A percentile compares a stretch with the other conserved stretches of the same genome.
phyloP scores from a whole-genome alignment of 352 stramenopile genomes.

The Phytopythium chamaehyphon region DNA sequence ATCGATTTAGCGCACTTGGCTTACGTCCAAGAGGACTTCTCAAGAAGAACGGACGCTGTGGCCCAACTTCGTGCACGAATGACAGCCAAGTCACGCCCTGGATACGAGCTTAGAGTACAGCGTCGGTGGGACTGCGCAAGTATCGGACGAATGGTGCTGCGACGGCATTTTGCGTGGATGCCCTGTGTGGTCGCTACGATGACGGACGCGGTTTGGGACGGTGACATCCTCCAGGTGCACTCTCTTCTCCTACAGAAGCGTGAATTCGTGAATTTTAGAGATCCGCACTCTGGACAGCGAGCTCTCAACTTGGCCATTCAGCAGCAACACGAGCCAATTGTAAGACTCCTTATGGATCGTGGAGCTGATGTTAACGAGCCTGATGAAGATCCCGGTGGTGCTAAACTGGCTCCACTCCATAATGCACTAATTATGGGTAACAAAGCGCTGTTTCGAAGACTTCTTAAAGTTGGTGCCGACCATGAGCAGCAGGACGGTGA shows the following conservation, averaged over 20 bases:
- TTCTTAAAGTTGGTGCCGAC: constrained; percentile 53
- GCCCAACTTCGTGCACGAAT: constrained; percentile 54
- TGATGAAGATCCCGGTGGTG: constrained; percentile 29
- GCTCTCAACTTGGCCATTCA: constrained; percentile 75
- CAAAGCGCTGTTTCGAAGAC: constrained; percentile 58
- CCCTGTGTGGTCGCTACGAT: constrained; percentile 57
- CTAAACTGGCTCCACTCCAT: constrained; percentile 58
- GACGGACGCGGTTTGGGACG: constrained; percentile 67
- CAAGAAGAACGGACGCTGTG: constrained; percentile 50
- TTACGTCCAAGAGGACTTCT: constrained; percentile 68
- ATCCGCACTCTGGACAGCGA: constrained; percentile 46
- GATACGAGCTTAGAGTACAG: constrained; percentile 55
- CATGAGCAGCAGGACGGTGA: constrained; percentile 53
- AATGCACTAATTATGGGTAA: constrained; percentile 82
- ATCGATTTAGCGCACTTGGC: constrained; percentile 68
- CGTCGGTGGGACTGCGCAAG: constrained; percentile 49
- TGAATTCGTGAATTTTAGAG: constrained; percentile 46
- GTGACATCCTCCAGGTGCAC: constrained; percentile 72
- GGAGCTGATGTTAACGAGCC: constrained; percentile 62
- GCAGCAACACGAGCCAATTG: constrained; percentile 69
- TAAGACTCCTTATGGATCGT: constrained; percentile 63
- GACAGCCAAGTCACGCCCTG: constrained; percentile 48
- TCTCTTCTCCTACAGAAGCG: constrained; percentile 42
- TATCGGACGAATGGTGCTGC: constrained; percentile 38
- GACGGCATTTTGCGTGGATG: constrained; percentile 63